Base-by-base conservation (phyloP, 2,329 filamentous ascomycete species). In the Aspergillus calidoustus region DNA sequence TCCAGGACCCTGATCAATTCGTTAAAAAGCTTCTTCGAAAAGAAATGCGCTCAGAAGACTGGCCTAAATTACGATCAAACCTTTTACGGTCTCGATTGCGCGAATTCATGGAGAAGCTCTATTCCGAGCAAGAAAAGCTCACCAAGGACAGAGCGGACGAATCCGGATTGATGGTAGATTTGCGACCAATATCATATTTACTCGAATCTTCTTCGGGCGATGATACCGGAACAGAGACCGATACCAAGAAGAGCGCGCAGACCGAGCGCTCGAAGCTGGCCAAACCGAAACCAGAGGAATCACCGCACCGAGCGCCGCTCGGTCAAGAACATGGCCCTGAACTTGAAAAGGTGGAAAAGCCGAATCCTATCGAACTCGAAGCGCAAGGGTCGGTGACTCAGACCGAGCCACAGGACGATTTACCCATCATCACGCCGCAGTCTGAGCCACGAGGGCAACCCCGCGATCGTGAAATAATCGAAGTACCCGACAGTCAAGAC, bases 1-100 rank as follows among this genome's bases (percentile, higher is more conserved):
- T 96, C 17, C 83, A 87, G 56, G 80, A 92, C 62, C 94, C 94
- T 0, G 87, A 91, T 64, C 75, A 73, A 0, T 95, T 96, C 66
- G 82, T 91, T 17, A 79, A 79, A 22, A 88, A 86, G 63, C 79
- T 96, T 19, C 79, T 97, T 5, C 83, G 82, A 28, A 86, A 83
- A 46, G 84, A 91, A 66, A 86, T 93, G 71, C 79, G 87, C 34
- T 79, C 83, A 1, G 74, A 74, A 22, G 83, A 87, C 59, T 88
- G 86, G 82, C 81, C 80, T n/a, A 75, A 80, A 34, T 78, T 86
- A 65, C 74, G 81, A 54, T 80, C 86, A 0, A 82, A 84, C 0
- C 72, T 82, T 8, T 85, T 94, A 70, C 87, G 93, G 23, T 76
- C 77, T 38, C 79, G 86, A 5, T 87, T 96, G 47, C 87, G 92